A percentile compares a stretch with the other conserved stretches of the same genome.
phyloP scores from a whole-genome alignment of 805 yeast species.

The Candida manassasensis region DNA sequence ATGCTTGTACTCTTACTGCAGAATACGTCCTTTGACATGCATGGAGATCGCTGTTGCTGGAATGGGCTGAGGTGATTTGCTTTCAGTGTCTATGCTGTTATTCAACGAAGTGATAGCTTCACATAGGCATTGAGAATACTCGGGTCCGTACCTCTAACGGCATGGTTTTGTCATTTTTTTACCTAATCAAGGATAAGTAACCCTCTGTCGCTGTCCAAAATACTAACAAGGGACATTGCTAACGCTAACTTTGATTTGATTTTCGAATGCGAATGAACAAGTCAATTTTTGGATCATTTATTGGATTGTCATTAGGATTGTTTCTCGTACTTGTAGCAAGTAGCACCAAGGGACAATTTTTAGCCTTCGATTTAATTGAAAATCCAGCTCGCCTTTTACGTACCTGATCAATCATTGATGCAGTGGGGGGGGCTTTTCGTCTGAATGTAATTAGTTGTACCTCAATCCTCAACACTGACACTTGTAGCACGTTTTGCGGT shows the following conservation, averaged over 20 bases:
- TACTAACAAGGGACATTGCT: too few species aligned
- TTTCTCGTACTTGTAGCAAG: slow-evolving; percentile 32
- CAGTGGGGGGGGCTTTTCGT: slow-evolving; percentile 21
- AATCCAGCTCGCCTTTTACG: slow-evolving; percentile 22
- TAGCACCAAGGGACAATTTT: slow-evolving; percentile 20
- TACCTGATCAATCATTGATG: slow-evolving; percentile 35
- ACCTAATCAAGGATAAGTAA: too few species aligned
- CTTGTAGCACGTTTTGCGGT: too few species aligned
- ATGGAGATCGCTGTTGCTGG: slow-evolving; percentile 47
- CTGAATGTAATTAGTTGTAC: too few species aligned
- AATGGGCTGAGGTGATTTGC: slow-evolving; percentile 51
- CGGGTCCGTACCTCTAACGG: too few species aligned
- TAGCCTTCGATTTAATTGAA: slow-evolving; percentile 21
- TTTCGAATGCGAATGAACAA: too few species aligned
- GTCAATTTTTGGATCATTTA: slow-evolving; percentile 26
- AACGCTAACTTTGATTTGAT: too few species aligned
- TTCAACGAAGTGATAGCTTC: slow-evolving; percentile 37
- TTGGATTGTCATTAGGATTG: slow-evolving; percentile 24
- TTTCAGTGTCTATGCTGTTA: slow-evolving; percentile 36
- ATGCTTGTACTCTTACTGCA: too few species aligned
- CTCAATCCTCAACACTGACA: too few species aligned
- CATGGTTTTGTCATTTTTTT: too few species aligned
- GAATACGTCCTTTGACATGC: too few species aligned
- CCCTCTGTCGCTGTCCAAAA: too few species aligned
- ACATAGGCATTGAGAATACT: slow-evolving; percentile 41